Evolutionary conservation across 106 monocot species (phyloP), one percentile per base, ranked within the genome.

Genomic region (Chionographis japonica): DNA sequence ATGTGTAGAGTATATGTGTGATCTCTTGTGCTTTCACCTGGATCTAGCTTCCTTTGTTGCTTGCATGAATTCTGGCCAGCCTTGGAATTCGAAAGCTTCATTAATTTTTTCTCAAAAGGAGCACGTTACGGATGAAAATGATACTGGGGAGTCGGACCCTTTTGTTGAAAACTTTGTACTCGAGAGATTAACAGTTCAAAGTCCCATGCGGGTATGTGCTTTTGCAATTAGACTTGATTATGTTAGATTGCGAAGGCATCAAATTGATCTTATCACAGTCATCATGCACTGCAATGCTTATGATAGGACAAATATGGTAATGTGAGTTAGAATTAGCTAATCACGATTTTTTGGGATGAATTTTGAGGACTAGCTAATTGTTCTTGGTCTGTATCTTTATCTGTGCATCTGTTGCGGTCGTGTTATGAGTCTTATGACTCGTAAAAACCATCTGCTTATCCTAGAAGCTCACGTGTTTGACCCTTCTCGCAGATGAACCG

Each of bases 101-200:
- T 70, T 92, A 38, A 77, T 84, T 54, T 87, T 89, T 63, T 65
- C 81, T 55, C 84, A 72, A 46, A 78, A 68, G 37, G 81, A 82
- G 35, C 61, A 89, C 14, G 69, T 51, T 66, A 12, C 18, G 51
- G 62, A 68, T 71, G 78, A 68, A 52, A 69, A 67, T 40, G 66
- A 62, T 50, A 4, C 40, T 41, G 81, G 46, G 3, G 38, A 76
- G 60, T 37, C 39, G 19, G 97, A 97, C 52, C 79, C 77, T 73
- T 97, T 97, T 71, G 92, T 92, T 38, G 97, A 97, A 60, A 97
- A 97, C 74, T 97, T 92, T 52, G 78, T 97, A 61, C 92, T 97
- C 20, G 92, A 97, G 60, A 77, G 87, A 27, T 69, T 97, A 11
- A 71, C 92, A 58, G 77, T 83, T 57, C 92, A 97, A 72, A 80